Percentiles rank a stretch among this genome's conserved stretches.
Evolutionary conservation across 768 basidiomycete species (phyloP).

Genomic region (Trametes punicea): DNA sequence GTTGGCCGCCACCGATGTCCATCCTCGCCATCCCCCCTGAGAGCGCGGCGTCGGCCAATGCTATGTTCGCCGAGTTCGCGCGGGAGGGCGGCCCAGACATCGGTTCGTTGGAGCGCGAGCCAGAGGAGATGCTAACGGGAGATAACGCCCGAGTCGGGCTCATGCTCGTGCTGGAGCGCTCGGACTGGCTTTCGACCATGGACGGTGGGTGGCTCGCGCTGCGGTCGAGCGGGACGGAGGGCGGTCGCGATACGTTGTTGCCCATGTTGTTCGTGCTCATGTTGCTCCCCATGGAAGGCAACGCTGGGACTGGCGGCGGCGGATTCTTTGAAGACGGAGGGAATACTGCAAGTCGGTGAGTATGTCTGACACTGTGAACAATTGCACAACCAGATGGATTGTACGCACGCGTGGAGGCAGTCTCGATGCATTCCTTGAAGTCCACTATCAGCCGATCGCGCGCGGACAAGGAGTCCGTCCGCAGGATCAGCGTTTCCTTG

Average conservation of each 20-base stretch:
- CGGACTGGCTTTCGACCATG: constrained; percentile 4
- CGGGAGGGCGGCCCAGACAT: constrained; percentile 12
- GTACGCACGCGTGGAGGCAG: constrained; percentile 69
- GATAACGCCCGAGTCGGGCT: constrained; percentile 23
- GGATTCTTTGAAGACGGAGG: constrained; percentile 48
- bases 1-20: constrained; percentile 7
- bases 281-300: constrained; percentile 29
- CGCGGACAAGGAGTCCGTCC: constrained; percentile 51
- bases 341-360: constrained; percentile 6
- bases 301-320: constrained; percentile 62
- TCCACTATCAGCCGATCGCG: constrained; percentile 65
- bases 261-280: constrained; percentile 5
- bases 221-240: constrained; percentile 12
- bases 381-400: background rate
- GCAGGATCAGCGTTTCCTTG: constrained; percentile 77
- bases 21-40: constrained; percentile 11
- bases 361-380: background rate
- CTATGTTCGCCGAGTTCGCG: constrained; percentile 10
- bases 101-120: constrained; percentile 11
- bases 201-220: constrained; percentile 9
- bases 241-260: constrained; percentile 27
- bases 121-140: constrained; percentile 8
- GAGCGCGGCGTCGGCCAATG: constrained; percentile 19
- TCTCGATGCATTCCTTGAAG: constrained; percentile 82
- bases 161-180: constrained; percentile 18